These are phyloP conservation scores for Eucalyptus curtisii DNA, from an alignment of 345 rosid genomes.

Conservation along the genomic window DNA sequence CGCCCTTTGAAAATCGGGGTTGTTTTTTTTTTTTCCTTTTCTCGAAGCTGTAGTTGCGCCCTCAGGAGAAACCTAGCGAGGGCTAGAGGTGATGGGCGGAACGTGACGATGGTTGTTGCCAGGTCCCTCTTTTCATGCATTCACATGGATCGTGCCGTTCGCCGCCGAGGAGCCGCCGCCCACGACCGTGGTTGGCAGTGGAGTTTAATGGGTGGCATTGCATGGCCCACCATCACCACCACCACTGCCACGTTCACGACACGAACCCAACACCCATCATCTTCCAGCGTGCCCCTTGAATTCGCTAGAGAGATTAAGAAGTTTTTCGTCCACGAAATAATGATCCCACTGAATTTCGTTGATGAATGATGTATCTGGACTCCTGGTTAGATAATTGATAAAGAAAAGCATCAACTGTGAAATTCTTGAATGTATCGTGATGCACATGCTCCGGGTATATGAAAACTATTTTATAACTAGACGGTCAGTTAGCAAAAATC, in stretches of 20 bases:
- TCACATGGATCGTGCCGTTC: neutral
- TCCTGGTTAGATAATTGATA: neutral
- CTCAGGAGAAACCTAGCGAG: neutral
- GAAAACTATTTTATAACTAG: neutral
- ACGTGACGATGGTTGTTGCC: neutral
- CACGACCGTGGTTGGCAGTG: neutral
- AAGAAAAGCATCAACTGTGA: neutral
- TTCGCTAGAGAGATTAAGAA: neutral
- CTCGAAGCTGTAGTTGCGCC: neutral
- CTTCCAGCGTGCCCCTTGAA: neutral
- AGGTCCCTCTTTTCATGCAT: neutral
- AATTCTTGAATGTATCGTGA: neutral
- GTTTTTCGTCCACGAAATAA: neutral
- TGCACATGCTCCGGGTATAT: neutral
- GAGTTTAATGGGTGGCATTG: neutral
- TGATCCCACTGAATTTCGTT: neutral
- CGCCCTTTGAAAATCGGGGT: neutral
- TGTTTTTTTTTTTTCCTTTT: neutral
- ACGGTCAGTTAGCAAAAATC: neutral
- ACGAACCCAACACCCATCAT: neutral
- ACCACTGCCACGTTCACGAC: neutral
- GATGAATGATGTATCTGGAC: neutral
- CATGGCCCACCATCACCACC: neutral
- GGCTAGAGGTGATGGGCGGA: neutral
- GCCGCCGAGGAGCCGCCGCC: neutral